Conservation (phyloP, 2,329 filamentous ascomycete genomes). For the Cladorrhinum sp. region DNA sequence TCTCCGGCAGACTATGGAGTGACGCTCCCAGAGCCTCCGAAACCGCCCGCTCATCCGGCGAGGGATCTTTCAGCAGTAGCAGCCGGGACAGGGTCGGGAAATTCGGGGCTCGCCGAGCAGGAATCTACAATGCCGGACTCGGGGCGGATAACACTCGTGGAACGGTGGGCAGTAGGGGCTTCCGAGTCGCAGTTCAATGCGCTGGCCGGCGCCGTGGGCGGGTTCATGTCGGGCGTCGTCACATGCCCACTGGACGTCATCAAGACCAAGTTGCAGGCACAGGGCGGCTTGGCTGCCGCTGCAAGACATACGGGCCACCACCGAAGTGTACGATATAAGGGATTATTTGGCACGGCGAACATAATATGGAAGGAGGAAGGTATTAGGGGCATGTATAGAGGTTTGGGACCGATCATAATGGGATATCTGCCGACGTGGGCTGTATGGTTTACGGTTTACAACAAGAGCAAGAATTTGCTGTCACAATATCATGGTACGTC, state of each 20-base stretch:
- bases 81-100: conserved; percentile 3
- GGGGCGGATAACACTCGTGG: conserved; percentile 41
- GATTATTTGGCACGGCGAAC: conserved; percentile 79
- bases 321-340: conserved; percentile 66
- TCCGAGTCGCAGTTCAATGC: conserved; percentile 72
- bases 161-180: conserved; percentile 55
- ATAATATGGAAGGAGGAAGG: conserved; percentile 89
- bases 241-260: conserved; percentile 98
- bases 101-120: conserved; percentile 15
- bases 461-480: conserved; percentile 76
- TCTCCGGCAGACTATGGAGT: conserved; percentile 30
- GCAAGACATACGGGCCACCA: conserved; percentile 48
- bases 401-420: conserved; percentile 88
- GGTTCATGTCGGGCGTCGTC: conserved; percentile 88
- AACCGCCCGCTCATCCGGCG: conserved; percentile 17
- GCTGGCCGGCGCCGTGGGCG: conserved; percentile 81
- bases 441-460: conserved; percentile 96
- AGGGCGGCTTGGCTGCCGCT: conserved; percentile 70
- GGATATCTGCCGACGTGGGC: conserved; percentile 98
- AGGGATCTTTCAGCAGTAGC: conserved; percentile 7
- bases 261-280: conserved; percentile 96
- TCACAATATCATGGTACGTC: conserved; percentile 62
- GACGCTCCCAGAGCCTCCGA: conserved; percentile 18
- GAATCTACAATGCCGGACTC: conserved; percentile 28
- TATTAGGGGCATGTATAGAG: conserved; percentile 85